Evolutionary conservation across 2,329 filamentous ascomycete genomes (phyloP).

Genomic region (Paecilomyces formosus): DNA sequence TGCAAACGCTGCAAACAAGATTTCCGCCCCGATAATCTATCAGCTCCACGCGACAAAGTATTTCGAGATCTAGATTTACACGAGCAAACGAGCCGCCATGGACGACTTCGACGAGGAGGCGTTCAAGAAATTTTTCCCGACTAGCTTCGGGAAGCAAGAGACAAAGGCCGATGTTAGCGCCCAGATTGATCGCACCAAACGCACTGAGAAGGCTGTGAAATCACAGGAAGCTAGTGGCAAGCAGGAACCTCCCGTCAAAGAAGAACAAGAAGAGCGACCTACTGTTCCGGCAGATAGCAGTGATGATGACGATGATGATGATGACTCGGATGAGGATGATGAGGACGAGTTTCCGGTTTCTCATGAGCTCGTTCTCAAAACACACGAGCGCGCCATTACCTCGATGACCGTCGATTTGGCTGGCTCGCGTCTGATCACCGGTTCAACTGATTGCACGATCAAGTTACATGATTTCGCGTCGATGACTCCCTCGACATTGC

Average conservation of each 20-base stretch:
- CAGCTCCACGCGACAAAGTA: neutral
- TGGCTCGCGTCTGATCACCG: constrained; percentile 78
- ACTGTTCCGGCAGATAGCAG: constrained; percentile 26
- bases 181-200: constrained; percentile 73
- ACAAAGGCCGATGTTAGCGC: constrained; percentile 66
- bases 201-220: constrained; percentile 42
- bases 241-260: constrained; percentile 5
- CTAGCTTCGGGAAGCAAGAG: constrained; percentile 76
- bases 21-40: neutral
- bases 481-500: constrained; percentile 89
- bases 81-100: constrained; percentile 17
- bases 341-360: constrained; percentile 87
- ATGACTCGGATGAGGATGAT: constrained; percentile 58
- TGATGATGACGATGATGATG: constrained; percentile 47
- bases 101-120: constrained; percentile 39
- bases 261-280: constrained; percentile 13
- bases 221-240: constrained; percentile 9
- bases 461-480: constrained; percentile 94
- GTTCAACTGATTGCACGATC: constrained; percentile 80
- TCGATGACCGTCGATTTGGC: constrained; percentile 76
- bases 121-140: constrained; percentile 59
- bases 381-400: constrained; percentile 82
- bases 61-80: neutral
- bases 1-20: constrained; percentile 17
- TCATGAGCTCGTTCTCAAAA: constrained; percentile 87